These are phyloP conservation scores for Blastobotrys peoriensis DNA, from an alignment of 805 yeast genomes.

Conservation along the genomic window DNA sequence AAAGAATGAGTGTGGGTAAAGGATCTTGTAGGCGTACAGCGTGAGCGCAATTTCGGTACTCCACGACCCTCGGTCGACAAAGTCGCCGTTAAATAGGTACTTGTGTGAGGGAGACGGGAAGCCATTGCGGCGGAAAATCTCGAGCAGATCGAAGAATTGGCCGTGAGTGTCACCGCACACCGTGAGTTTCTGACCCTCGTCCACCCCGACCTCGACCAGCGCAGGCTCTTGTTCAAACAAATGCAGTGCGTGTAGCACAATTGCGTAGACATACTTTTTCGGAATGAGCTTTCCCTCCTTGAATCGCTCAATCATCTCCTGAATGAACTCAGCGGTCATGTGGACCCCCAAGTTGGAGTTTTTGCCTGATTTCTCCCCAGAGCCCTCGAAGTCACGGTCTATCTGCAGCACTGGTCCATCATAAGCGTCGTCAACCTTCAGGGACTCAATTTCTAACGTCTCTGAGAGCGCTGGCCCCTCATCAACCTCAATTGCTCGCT, in stretches of 20 bases:
- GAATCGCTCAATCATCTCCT: conserved; percentile 63
- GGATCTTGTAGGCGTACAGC: conserved; percentile 67
- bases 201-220: conserved; percentile 59
- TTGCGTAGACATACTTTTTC: conserved; percentile 76
- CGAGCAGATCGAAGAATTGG: conserved; percentile 83
- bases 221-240: conserved; percentile 62
- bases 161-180: conserved; percentile 99
- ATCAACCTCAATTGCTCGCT: conserved; percentile 75
- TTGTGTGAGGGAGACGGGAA: conserved; percentile 58
- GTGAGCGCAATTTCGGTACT: conserved; percentile 90
- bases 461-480: conserved; percentile 49
- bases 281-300: conserved; percentile 68
- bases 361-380: conserved; percentile 23
- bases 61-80: conserved; percentile 98
- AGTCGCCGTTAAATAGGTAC: conserved; percentile 92
- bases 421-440: conserved; percentile 49
- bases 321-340: conserved; percentile 49
- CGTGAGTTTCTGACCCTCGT: conserved; percentile 45
- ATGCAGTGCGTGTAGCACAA: conserved; percentile 64
- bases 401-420: conserved; percentile 47
- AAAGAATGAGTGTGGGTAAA: conserved; percentile 63
- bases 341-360: conserved; percentile 29
- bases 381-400: conserved; percentile 32
- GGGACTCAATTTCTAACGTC: conserved; percentile 26
- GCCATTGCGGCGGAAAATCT: conserved; percentile 72